Conservation (phyloP, 2,329 filamentous ascomycete genomes). For the Cladosporium colombiae region DNA sequence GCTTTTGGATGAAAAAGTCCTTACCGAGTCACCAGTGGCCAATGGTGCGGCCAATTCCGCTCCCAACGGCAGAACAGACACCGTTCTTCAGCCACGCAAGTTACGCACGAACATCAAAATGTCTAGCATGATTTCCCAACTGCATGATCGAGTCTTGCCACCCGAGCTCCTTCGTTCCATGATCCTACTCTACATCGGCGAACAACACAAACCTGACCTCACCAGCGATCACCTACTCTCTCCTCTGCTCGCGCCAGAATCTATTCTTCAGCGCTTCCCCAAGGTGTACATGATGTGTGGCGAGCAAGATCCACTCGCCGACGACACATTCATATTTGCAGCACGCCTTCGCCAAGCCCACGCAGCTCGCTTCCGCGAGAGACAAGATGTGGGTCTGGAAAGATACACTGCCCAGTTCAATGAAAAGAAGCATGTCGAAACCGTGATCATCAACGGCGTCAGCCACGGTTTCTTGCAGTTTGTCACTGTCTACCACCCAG, state of each 20-base stretch:
- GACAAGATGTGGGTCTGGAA: constrained; percentile 57
- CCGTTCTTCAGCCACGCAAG: constrained; percentile 42
- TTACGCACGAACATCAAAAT: constrained; percentile 87
- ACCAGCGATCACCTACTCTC: constrained; percentile 86
- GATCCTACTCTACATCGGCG: constrained; percentile 96
- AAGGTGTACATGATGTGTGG: constrained; percentile 94
- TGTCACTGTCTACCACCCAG: constrained; percentile 81
- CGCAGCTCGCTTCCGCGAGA: constrained; percentile 55
- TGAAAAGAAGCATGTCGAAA: constrained; percentile 67
- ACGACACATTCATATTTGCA: constrained; percentile 96
- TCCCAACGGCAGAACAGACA: constrained; percentile 33
- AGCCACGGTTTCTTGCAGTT: constrained; percentile 95
- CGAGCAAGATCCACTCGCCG: constrained; percentile 90
- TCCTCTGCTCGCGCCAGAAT: constrained; percentile 84
- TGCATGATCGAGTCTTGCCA: constrained; percentile 90
- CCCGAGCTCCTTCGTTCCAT: constrained; percentile 99
- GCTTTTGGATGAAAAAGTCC: constrained; percentile 12
- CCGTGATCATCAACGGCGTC: constrained; percentile 82
- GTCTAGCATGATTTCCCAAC: constrained; percentile 97
- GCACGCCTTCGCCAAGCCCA: constrained; percentile 83
- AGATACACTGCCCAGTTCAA: constrained; percentile 57
- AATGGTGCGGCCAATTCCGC: background rate
- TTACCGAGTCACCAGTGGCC: constrained; percentile 7
- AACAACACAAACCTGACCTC: constrained; percentile 91
- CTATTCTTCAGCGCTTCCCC: constrained; percentile 80